Base-by-base conservation (phyloP, 2,329 filamentous ascomycete species). In the Epichloe festucae region DNA sequence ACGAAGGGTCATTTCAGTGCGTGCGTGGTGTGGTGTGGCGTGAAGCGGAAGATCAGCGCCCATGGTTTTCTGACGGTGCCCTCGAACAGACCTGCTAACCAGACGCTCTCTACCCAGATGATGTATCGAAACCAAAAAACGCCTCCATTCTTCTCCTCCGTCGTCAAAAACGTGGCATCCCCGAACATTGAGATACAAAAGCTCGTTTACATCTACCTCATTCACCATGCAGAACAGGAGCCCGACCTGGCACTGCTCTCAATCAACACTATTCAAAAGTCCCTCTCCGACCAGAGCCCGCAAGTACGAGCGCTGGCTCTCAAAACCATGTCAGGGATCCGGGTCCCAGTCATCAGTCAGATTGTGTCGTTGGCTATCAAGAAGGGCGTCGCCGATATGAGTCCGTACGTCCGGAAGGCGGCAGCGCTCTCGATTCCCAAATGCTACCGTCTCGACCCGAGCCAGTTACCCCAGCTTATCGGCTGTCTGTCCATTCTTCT, bases 201-300 rank as follows among this genome's bases (percentile, higher is more conserved):
- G 69, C 82, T 98, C 52, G 93, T 98, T 56, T 98, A 98, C 74
- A 95, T 96, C 65, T 98, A 96, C 70, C 82, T 98, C 55, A 85
- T 97, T 54, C 88, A 94, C 65, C 90, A 98, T 76, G 93, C 93
- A 66, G 93, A 97, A 67, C 82, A 89, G 57, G 93, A 97, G 63
- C 93, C 91, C 53, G 93, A 98, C 69, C 86, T 96, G 45, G 90
- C 93, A 19, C 78, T 98, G 39, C 78, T 98, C 44, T 95, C 90
- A 53, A 96, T 98, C 77, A 98, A 98, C 70, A 95, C 93, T 6
- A 97, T 98, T 60, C 93, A 98, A 65, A 97, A 96, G 70, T 95
- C 91, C 10, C 79, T 98, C 53, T 95, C 89, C 23, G 93, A 98
- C 68, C 76, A 84, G 53, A 96, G 90, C 65, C 88, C 93, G 1